Conservation (phyloP, 164 flowering plant species). For the Sextonia rubra region DNA sequence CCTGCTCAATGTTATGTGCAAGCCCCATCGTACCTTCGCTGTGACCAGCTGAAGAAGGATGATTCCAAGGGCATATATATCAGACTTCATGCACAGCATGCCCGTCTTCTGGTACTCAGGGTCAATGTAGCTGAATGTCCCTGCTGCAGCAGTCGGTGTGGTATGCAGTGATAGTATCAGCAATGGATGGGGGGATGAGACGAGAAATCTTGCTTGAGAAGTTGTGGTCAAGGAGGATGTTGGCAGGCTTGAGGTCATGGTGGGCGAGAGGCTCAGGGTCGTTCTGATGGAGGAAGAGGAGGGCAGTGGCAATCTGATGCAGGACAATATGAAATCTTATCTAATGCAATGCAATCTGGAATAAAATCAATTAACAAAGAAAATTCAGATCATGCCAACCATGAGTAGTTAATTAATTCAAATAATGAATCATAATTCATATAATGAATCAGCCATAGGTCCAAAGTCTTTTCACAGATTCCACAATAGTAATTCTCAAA, state of each 20-base stretch:
- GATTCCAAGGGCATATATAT: slow-evolving; percentile 55
- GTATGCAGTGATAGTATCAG: slow-evolving; percentile 41
- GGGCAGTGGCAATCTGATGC: slow-evolving; percentile 52
- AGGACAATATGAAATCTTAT: too few relatives aligned
- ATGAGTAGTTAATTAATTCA: too few relatives aligned
- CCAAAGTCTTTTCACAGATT: too few relatives aligned
- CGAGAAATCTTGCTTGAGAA: slow-evolving; percentile 50
- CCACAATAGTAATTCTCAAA: too few relatives aligned
- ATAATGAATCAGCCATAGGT: too few relatives aligned
- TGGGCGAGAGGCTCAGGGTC: slow-evolving; percentile 68
- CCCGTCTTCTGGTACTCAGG: slow-evolving; percentile 70
- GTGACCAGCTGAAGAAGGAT: slow-evolving; percentile 50
- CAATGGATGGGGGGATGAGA: slow-evolving; percentile 45
- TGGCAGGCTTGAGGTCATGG: slow-evolving; percentile 62
- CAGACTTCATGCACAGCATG: slow-evolving; percentile 55
- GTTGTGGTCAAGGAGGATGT: slow-evolving; percentile 54
- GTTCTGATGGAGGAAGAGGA: slow-evolving; percentile 54
- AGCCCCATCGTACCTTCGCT: slow-evolving; percentile 46
- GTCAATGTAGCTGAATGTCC: slow-evolving; percentile 64
- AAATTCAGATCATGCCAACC: too few relatives aligned
- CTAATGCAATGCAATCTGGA: too few relatives aligned
- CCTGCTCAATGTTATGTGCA: slow-evolving; percentile 32
- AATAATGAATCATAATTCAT: too few relatives aligned
- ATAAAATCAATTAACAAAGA: too few relatives aligned
- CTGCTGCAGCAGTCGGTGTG: slow-evolving; percentile 53